Percentiles rank a stretch among this genome's conserved stretches.
Evolutionary conservation across 352 stramenopile genomes (phyloP).

Genomic region (Phytophthora multivora): DNA sequence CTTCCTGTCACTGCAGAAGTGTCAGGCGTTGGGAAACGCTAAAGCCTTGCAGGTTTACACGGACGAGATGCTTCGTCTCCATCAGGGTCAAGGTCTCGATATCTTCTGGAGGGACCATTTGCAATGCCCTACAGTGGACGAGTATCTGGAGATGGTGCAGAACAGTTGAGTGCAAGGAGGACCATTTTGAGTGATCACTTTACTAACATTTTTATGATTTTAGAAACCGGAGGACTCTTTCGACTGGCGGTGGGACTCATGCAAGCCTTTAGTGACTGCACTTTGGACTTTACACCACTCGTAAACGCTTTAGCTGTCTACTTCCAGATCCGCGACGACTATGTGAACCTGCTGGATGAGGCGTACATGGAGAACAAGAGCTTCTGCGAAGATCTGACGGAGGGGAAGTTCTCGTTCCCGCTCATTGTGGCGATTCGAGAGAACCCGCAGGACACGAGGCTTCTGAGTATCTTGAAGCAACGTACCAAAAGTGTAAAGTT

Average conservation of each 20-base stretch:
- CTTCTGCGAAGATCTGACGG: constrained; percentile 97
- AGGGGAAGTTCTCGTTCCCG: constrained; percentile 97
- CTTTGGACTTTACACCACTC: constrained; percentile 85
- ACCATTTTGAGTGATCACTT: background rate
- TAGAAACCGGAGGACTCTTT: constrained; percentile 96
- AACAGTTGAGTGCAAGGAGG: constrained; percentile 80
- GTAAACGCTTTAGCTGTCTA: constrained; percentile 96
- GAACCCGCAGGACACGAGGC: constrained; percentile 77
- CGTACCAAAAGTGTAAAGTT: constrained; percentile 95
- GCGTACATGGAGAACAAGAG: constrained; percentile 98
- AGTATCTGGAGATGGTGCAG: constrained; percentile 95
- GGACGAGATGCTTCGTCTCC: constrained; percentile 94
- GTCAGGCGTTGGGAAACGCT: constrained; percentile 85
- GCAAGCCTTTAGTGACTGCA: constrained; percentile 83
- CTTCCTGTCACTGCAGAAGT: constrained; percentile 95
- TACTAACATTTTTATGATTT: background rate
- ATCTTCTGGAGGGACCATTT: constrained; percentile 94
- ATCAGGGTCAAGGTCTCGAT: constrained; percentile 96
- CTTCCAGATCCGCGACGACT: constrained; percentile 98
- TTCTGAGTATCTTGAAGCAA: constrained; percentile 97
- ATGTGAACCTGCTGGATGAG: constrained; percentile 96
- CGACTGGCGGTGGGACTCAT: constrained; percentile 96
- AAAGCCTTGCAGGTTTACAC: constrained; percentile 93
- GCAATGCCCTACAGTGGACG: constrained; percentile 89
- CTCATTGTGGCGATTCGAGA: constrained; percentile 83